Base-by-base conservation (phyloP, 2,329 filamentous ascomycete genomes). In the Fusarium mangiferae region DNA sequence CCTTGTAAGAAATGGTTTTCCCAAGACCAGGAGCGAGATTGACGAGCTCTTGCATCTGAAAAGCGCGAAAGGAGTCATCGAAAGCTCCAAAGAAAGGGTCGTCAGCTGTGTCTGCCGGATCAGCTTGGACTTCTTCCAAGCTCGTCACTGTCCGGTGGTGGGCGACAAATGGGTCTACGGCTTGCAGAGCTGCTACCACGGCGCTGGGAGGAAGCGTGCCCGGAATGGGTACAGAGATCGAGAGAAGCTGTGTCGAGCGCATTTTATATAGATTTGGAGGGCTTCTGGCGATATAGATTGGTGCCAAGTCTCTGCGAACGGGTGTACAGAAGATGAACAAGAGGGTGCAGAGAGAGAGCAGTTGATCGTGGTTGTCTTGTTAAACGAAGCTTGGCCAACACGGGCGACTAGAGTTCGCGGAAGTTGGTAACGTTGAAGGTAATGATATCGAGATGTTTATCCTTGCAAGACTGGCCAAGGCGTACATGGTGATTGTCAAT, bases 11-110 rank as follows among this genome's bases (percentile, higher is more conserved):
- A 42, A 87, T 80, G 38, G 83, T 81, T 74, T 83, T 85, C 52
- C 75, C 79, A 30, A 85, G 70, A 51, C 84, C 83, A 2, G 85
- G 84, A 12, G 85, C 80, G 30, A 85, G 73, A 22, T 76, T 77
- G 65, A 83, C 75, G 38, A 77, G 68, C 69, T 83, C 81, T 51
- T 77, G 75, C 57, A 82, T 73, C 26, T 77, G 71, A 62, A 79
- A 83, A 58, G 75, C 77, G 35, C 81, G 77, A 72, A 86, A 80
- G 61, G 81, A 76, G 45, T 82, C 77, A 70, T 82, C 81, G 62
- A 72, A 75, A 56, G 84, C 80, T 56, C 79, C 73, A 77, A 86
- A 87, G 77, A 85, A 85, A 45, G 82, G 78, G 76, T 86, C 85
- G 65, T 80, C 77, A 55, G 79, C 80, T 48, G 84, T 78, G 62